Evolutionary conservation across 176 grass and related monocot genomes (phyloP).

Genomic region (Avena insularis): DNA sequence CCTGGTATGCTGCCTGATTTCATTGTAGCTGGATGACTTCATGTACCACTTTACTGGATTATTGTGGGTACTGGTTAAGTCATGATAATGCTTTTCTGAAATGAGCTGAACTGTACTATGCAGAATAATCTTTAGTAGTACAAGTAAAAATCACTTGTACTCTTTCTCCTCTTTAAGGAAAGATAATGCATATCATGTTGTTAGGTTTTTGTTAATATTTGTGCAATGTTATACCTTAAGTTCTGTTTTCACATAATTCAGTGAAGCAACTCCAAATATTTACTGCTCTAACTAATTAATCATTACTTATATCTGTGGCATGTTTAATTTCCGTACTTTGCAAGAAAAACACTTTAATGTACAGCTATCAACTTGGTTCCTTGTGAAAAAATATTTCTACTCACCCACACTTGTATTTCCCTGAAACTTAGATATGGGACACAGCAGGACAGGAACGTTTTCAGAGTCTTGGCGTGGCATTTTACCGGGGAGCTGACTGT

Average conservation of each 20-base stretch:
- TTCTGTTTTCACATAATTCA: neutral
- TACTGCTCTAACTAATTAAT: neutral
- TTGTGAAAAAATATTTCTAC: neutral
- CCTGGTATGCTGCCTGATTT: neutral
- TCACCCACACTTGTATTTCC: neutral
- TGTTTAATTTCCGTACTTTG: neutral
- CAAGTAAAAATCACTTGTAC: neutral
- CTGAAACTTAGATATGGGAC: constrained; percentile 84
- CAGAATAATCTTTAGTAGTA: neutral
- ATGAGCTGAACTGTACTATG: neutral
- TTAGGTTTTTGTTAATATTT: neutral
- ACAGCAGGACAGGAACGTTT: constrained; percentile 93
- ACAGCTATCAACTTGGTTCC: neutral
- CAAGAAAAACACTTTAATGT: neutral
- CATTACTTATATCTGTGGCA: neutral
- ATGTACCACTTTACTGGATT: neutral
- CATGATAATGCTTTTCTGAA: neutral
- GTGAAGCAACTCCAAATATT: neutral
- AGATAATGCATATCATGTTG: neutral
- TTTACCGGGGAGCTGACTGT: constrained; percentile 94
- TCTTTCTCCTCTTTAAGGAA: neutral
- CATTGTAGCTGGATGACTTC: neutral
- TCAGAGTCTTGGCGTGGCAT: constrained; percentile 96
- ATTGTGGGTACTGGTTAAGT: neutral
- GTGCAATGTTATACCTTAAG: neutral